These are phyloP conservation scores for Fraxinus anomala DNA, from an alignment of 257 asterid genomes.

Conservation along the genomic window DNA sequence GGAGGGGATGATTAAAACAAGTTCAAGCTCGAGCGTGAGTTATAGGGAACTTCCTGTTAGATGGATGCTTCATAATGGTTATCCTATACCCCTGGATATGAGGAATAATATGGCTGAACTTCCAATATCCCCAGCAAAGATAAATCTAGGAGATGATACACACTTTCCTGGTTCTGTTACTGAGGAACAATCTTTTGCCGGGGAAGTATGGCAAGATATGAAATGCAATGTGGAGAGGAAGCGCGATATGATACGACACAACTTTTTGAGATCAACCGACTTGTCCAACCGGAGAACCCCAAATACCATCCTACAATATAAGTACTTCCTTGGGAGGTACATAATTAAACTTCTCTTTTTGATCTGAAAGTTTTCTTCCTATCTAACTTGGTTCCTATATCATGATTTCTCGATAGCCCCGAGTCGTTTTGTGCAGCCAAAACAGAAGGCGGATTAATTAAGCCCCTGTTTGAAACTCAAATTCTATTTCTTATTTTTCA, in stretches of 20 bases:
- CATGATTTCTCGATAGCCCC: background rate
- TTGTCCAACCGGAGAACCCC: slow-evolving; percentile 60
- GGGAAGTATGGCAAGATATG: slow-evolving; percentile 63
- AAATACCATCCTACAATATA: slow-evolving; percentile 44
- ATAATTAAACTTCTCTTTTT: slow-evolving; percentile 8
- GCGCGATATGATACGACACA: slow-evolving; percentile 49
- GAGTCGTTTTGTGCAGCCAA: background rate
- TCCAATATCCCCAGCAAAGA: slow-evolving; percentile 17
- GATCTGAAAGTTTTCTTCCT: background rate
- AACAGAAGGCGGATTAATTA: background rate
- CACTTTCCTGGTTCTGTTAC: slow-evolving; percentile 24
- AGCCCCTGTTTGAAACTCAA: too few species aligned
- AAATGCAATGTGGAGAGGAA: slow-evolving; percentile 50
- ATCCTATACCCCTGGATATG: slow-evolving; percentile 58
- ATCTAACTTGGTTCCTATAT: background rate
- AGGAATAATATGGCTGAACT: slow-evolving; percentile 31
- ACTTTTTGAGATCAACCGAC: slow-evolving; percentile 48
- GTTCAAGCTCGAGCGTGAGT: slow-evolving; percentile 46
- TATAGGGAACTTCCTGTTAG: slow-evolving; percentile 57
- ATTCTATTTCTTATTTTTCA: too few species aligned
- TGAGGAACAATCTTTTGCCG: slow-evolving; percentile 60
- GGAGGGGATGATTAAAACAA: slow-evolving; percentile 61
- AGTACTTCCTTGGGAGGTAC: slow-evolving; percentile 57
- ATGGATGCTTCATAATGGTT: slow-evolving; percentile 63
- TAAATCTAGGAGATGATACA: slow-evolving; percentile 24